phyloP scores from a whole-genome alignment of 1,139 yeast genomes.

The Yamadazyma conglobata region DNA sequence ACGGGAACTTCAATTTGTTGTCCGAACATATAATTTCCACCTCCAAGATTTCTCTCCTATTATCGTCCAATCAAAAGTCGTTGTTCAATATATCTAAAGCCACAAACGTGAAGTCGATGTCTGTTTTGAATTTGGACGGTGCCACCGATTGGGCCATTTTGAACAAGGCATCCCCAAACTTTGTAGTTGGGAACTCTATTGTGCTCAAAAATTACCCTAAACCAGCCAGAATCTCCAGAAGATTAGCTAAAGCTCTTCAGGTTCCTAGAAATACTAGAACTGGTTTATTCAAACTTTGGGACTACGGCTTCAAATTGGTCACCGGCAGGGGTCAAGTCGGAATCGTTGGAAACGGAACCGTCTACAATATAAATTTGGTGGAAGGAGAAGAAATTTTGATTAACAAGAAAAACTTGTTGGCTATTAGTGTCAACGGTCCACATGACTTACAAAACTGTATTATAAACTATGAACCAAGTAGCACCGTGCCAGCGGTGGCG shows the following conservation, averaged over 20 bases:
- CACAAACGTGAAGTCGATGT: conserved; percentile 15
- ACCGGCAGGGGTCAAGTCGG: conserved; percentile 61
- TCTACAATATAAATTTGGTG: conserved; percentile 45
- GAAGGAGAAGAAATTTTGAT: conserved; percentile 49
- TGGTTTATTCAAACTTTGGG: conserved; percentile 33
- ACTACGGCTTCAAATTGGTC: conserved; percentile 43
- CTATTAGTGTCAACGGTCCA: conserved; percentile 50
- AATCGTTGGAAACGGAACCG: conserved; percentile 54
- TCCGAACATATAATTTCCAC: conserved; percentile 50
- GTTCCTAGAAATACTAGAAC: conserved; percentile 23
- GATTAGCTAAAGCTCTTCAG: conserved; percentile 22
- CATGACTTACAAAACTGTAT: conserved; percentile 41
- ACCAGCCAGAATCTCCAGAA: conserved; percentile 41
- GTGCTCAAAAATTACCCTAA: conserved; percentile 29
- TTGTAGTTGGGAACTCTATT: conserved; percentile 50
- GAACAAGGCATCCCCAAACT: conserved; percentile 43
- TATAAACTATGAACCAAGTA: background rate
- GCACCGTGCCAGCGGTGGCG: background rate
- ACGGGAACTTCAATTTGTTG: conserved; percentile 31
- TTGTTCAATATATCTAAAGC: conserved; percentile 15
- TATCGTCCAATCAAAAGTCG: conserved; percentile 22
- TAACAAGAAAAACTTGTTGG: conserved; percentile 46
- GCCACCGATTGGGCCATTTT: conserved; percentile 60
- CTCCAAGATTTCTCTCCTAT: conserved; percentile 41
- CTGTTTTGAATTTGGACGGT: conserved; percentile 49